Evolutionary conservation across 805 yeast species (phyloP).

Genomic region (Candida ficus): DNA sequence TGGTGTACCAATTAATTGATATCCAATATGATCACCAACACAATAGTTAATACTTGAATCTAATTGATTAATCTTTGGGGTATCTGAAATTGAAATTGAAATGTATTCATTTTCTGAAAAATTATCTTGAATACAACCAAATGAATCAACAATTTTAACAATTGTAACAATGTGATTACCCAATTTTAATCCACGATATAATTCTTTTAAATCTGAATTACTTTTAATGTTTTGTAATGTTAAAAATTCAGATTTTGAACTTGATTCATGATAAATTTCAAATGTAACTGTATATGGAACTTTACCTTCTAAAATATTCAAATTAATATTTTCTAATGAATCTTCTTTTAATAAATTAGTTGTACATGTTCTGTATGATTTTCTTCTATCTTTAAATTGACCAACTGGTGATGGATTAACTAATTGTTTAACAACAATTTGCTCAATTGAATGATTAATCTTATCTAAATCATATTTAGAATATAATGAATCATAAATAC

Average conservation of each 20-base stretch:
- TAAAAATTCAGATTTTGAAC: conserved; percentile 46
- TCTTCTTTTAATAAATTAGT: conserved; percentile 31
- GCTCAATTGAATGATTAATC: conserved; percentile 25
- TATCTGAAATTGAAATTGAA: conserved; percentile 63
- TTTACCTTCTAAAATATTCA: conserved; percentile 49
- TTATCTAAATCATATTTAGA: conserved; percentile 32
- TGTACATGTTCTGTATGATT: conserved; percentile 46
- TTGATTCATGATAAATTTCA: conserved; percentile 53
- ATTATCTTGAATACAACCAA: conserved; percentile 57
- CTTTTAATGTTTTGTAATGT: conserved; percentile 39
- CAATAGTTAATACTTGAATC: conserved; percentile 54
- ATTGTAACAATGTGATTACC: conserved; percentile 68
- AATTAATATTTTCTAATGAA: conserved; percentile 44
- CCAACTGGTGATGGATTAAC: conserved; percentile 64
- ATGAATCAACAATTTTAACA: conserved; percentile 54
- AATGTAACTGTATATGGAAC: conserved; percentile 60
- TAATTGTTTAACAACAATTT: conserved; percentile 40
- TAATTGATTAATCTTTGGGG: conserved; percentile 57
- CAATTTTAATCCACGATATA: conserved; percentile 50
- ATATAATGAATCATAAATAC: conserved; percentile 64
- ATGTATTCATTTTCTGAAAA: conserved; percentile 40
- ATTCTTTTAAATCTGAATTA: conserved; percentile 33
- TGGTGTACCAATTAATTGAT: conserved; percentile 69
- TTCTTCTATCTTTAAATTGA: conserved; percentile 41
- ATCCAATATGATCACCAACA: conserved; percentile 86